These are phyloP conservation scores for Sequoiadendron giganteum DNA, from an alignment of 75 land plant genomes.

Conservation along the genomic window DNA sequence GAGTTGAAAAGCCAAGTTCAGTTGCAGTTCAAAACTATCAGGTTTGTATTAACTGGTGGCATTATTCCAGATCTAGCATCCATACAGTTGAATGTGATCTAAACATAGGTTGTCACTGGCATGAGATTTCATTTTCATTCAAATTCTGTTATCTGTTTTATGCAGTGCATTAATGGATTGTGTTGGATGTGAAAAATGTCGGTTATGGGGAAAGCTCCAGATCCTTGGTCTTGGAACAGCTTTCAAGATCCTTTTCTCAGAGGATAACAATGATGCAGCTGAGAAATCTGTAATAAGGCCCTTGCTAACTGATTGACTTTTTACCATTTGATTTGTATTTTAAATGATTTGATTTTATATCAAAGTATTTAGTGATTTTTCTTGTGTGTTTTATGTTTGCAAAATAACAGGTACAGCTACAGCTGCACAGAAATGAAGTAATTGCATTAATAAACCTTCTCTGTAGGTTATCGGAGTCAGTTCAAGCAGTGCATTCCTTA, in stretches of 20 bases:
- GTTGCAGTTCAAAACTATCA: constrained; percentile 40
- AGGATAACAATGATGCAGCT: constrained; percentile 5
- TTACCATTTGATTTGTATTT: not conserved
- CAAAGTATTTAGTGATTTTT: not conserved
- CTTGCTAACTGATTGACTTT: not conserved
- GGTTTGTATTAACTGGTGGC: constrained; percentile 3
- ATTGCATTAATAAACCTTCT: constrained; percentile 45
- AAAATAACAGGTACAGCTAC: constrained; percentile 13
- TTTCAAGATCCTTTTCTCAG: constrained; percentile 40
- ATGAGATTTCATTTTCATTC: not conserved
- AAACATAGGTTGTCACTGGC: not conserved
- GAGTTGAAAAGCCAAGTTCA: constrained; percentile 34
- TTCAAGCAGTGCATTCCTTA: constrained; percentile 23
- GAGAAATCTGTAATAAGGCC: constrained; percentile 8
- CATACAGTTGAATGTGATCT: not conserved
- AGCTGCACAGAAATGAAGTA: constrained; percentile 46
- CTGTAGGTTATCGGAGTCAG: constrained; percentile 38
- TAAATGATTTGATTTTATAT: not conserved
- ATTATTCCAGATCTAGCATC: not conserved
- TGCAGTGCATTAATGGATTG: constrained; percentile 50
- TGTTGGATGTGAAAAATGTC: constrained; percentile 53
- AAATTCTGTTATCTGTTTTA: not conserved
- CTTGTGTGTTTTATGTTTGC: not conserved
- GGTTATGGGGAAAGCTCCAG: constrained; percentile 55
- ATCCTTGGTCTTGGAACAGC: constrained; percentile 52